These are phyloP conservation scores for Orbilia javanica DNA, from an alignment of 2,329 filamentous ascomycete species.

Conservation along the genomic window DNA sequence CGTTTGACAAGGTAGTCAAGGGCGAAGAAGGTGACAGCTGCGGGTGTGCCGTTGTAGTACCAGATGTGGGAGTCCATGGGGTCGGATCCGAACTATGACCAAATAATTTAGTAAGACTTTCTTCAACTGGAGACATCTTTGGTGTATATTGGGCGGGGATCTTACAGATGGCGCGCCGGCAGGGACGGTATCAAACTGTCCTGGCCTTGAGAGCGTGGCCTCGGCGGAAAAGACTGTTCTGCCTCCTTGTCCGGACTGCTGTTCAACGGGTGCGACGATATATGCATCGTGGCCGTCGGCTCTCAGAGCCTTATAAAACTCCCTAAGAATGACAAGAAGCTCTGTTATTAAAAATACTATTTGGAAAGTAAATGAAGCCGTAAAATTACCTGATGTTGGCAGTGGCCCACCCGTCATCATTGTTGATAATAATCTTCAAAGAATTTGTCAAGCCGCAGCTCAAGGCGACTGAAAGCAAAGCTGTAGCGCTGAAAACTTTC, in stretches of 20 bases:
- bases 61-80: slow-evolving; percentile 71
- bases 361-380: background rate
- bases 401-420: slow-evolving; percentile 67
- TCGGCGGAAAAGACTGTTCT: slow-evolving; percentile 67
- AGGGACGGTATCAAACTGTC: slow-evolving; percentile 68
- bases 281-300: slow-evolving; percentile 65
- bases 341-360: slow-evolving; percentile 29
- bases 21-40: slow-evolving; percentile 71
- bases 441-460: slow-evolving; percentile 18
- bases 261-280: slow-evolving; percentile 66
- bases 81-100: slow-evolving; percentile 66
- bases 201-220: slow-evolving; percentile 66
- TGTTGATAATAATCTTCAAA: slow-evolving; percentile 59
- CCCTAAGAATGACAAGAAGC: slow-evolving; percentile 27
- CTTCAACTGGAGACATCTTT: background rate
- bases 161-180: slow-evolving; percentile 67
- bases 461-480: slow-evolving; percentile 16
- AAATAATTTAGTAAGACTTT: background rate
- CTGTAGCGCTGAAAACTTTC: slow-evolving; percentile 24
- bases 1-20: slow-evolving; percentile 70
- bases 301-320: slow-evolving; percentile 66
- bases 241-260: slow-evolving; percentile 68
- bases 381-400: slow-evolving; percentile 64
- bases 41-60: slow-evolving; percentile 74
- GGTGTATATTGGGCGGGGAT: background rate